Conservation (phyloP, 805 yeast species). For the Monosporozyma unispora region DNA sequence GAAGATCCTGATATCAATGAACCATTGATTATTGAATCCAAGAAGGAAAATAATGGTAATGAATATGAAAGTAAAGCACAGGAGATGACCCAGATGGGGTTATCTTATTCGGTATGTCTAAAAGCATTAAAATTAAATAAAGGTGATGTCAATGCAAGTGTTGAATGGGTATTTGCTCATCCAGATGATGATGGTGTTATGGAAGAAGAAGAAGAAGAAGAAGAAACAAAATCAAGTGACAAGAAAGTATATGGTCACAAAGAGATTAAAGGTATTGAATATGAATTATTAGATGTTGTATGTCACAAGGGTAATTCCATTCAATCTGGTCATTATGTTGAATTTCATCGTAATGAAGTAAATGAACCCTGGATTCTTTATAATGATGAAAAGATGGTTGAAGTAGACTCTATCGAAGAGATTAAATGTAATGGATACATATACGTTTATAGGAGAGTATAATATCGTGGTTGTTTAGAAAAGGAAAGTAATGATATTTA, state of each 20-base stretch:
- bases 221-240: no score
- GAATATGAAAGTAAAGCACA: conserved; percentile 20
- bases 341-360: conserved; percentile 44
- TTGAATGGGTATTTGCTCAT: conserved; percentile 83
- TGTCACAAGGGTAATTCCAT: conserved; percentile 88
- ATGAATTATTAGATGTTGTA: conserved; percentile 50
- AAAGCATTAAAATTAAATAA: conserved; percentile 59
- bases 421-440: conserved; percentile 42
- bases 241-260: conserved; percentile 15
- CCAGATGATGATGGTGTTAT: conserved; percentile 69
- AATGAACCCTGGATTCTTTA: conserved; percentile 61
- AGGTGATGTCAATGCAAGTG: conserved; percentile 63
- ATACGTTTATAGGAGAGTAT: conserved; percentile 26
- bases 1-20: conserved; percentile 74
- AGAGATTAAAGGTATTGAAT: conserved; percentile 7
- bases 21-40: conserved; percentile 36
- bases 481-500: not conserved
- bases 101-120: conserved; percentile 50
- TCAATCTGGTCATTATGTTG: conserved; percentile 90
- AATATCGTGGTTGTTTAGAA: no score
- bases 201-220: conserved; percentile 1
- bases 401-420: conserved; percentile 36
- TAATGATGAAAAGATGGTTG: conserved; percentile 83
- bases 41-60: conserved; percentile 3
- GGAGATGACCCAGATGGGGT: conserved; percentile 60